Evolutionary conservation across 164 flowering plant species (phyloP).

Genomic region (Saururus chinensis): DNA sequence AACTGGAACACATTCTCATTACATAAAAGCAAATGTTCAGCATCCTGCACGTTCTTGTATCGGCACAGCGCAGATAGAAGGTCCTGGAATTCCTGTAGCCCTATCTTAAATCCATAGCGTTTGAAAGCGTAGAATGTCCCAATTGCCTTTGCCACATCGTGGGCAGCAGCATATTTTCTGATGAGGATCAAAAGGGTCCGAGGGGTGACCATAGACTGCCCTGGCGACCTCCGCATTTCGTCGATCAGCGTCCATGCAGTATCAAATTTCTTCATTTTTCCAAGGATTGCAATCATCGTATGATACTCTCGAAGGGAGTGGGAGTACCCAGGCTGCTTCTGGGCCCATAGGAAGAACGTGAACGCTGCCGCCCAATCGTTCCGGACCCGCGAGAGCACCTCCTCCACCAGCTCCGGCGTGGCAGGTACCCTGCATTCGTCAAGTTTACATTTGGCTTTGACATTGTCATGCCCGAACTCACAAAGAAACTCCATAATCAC

Average conservation of each 20-base stretch:
- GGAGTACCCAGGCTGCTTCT: conserved; percentile 49
- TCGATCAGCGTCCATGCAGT: conserved; percentile 75
- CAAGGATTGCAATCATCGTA: conserved; percentile 64
- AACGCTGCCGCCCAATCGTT: conserved; percentile 74
- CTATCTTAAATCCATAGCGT: conserved; percentile 36
- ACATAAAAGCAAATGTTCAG: conserved; percentile 67
- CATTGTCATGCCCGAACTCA: conserved; percentile 12
- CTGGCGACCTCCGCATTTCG: conserved; percentile 51
- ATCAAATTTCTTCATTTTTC: conserved; percentile 74
- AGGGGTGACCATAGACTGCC: conserved; percentile 43
- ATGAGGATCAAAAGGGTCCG: conserved; percentile 73
- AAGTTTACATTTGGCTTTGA: conserved; percentile 33
- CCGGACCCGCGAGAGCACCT: conserved; percentile 52
- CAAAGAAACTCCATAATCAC: conserved; percentile 22
- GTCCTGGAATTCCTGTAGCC: conserved; percentile 59
- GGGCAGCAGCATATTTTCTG: conserved; percentile 62
- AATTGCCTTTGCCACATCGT: conserved; percentile 68
- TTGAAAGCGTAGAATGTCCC: conserved; percentile 57
- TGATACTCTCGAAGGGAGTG: conserved; percentile 56
- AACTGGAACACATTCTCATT: conserved; percentile 46
- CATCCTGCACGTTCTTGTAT: conserved; percentile 79
- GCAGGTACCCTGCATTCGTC: conserved; percentile 31
- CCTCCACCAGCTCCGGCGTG: conserved; percentile 43
- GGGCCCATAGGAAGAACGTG: conserved; percentile 81
- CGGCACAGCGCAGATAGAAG: conserved; percentile 71